Base-by-base conservation (phyloP, 2,329 filamentous ascomycete genomes). In the Didymella exigua region DNA sequence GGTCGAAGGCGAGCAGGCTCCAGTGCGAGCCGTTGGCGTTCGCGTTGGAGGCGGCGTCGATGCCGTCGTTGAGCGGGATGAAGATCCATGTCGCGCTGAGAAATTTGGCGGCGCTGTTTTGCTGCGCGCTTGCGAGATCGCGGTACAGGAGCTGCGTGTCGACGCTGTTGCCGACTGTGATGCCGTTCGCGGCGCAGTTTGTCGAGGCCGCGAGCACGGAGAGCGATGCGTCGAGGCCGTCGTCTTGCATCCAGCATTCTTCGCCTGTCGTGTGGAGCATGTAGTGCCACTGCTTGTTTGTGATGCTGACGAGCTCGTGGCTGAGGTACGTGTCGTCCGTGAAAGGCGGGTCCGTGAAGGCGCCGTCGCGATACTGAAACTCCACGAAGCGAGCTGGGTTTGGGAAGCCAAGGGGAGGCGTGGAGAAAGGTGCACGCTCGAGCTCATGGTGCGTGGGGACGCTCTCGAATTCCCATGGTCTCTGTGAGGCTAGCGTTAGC, bases 11-110 rank as follows among this genome's bases (percentile, higher is more conserved):
- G n/a, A n/a, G n/a, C n/a, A n/a, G n/a, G n/a, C n/a, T n/a, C n/a
- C n/a, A n/a, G n/a, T n/a, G n/a, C n/a, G n/a, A n/a, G n/a, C n/a
- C n/a, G n/a, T n/a, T n/a, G n/a, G n/a, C n/a, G n/a, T n/a, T n/a
- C n/a, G n/a, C n/a, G n/a, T n/a, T n/a, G n/a, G n/a, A n/a, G n/a
- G n/a, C n/a, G n/a, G n/a, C n/a, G n/a, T n/a, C 49, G 18, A 62
- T 56, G 5, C 54, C 68, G 49, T 70, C 59, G 49, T 70, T 70
- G 43, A 68, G 40, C 8, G 63, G 54, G 11, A 71, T 26, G 37
- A 71, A 63, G 13, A 71, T 70, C 59, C 59, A 71, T 5, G 46
- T 44, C 45, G 30, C 54, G 58, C 8, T 14, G 42, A 16, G 27
- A 63, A 56, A 4, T 54, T n/a, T n/a, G n/a, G n/a, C n/a, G n/a